These are phyloP conservation scores for Hyphodiscus sp. DNA, from an alignment of 2,329 filamentous ascomycete genomes.

Conservation along the genomic window DNA sequence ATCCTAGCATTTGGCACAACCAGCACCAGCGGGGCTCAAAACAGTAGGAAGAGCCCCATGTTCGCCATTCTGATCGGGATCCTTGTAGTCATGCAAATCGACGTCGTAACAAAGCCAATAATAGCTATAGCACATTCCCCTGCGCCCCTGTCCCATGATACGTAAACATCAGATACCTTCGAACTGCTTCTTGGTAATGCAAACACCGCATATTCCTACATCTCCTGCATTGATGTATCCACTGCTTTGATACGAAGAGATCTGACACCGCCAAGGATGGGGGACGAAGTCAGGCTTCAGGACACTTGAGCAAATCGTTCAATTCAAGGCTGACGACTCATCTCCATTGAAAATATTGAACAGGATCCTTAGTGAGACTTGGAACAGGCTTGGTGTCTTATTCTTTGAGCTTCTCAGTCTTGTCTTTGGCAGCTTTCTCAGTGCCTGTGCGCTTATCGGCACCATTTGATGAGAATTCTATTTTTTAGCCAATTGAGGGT, in stretches of 20 bases:
- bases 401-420: neutral
- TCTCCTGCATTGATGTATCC: conserved; percentile 64
- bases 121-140: neutral
- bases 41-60: no score
- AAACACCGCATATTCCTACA: conserved; percentile 63
- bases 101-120: neutral
- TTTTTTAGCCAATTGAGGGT: neutral
- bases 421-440: neutral
- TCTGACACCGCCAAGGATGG: conserved; percentile 58
- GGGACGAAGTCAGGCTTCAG: conserved; percentile 47
- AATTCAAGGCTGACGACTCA: conserved; percentile 47
- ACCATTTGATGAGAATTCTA: neutral
- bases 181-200: conserved; percentile 37
- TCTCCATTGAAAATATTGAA: conserved; percentile 62
- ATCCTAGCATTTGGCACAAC: no score
- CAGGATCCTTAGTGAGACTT: conserved; percentile 35
- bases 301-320: conserved; percentile 65
- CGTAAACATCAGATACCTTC: conserved; percentile 1
- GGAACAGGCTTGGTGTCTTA: neutral
- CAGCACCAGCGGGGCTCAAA: no score
- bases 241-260: conserved; percentile 46
- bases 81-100: neutral
- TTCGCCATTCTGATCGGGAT: neutral
- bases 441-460: neutral
- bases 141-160: neutral